Percentiles rank a stretch among this genome's conserved stretches.
These are phyloP conservation scores for Lipomyces orientalis DNA, from an alignment of 805 yeast species.

Conservation along the genomic window DNA sequence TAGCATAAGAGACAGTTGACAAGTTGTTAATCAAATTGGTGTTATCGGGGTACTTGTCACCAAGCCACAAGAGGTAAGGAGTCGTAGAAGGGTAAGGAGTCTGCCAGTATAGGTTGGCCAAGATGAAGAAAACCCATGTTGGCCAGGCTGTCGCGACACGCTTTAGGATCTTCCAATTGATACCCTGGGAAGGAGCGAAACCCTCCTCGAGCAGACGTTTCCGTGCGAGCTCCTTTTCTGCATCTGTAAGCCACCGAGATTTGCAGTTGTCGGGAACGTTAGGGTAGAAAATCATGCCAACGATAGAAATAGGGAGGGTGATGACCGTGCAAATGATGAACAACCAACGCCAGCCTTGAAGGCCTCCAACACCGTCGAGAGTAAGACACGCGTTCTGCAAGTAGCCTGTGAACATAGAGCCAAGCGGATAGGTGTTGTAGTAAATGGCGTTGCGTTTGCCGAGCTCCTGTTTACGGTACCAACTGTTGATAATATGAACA, in stretches of 20 bases:
- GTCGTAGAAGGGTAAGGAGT: conserved; percentile 16
- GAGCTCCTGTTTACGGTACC: conserved; percentile 62
- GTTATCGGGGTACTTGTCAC: neutral
- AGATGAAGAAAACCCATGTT: conserved; percentile 25
- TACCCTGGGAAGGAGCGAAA: conserved; percentile 22
- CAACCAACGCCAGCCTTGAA: conserved; percentile 72
- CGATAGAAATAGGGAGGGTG: conserved; percentile 43
- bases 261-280: conserved; percentile 52
- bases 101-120: conserved; percentile 33
- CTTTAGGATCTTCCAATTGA: conserved; percentile 10
- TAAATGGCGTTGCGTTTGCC: conserved; percentile 52
- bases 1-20: conserved; percentile 24
- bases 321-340: conserved; percentile 58
- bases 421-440: conserved; percentile 50
- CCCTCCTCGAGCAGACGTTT: conserved; percentile 33
- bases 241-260: conserved; percentile 35
- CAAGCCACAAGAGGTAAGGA: conserved; percentile 16
- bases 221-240: conserved; percentile 38
- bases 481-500: conserved; percentile 53
- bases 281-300: conserved; percentile 53
- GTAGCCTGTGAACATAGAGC: conserved; percentile 55
- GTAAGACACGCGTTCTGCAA: conserved; percentile 62
- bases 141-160: conserved; percentile 23
- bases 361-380: conserved; percentile 50
- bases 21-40: conserved; percentile 20